These are phyloP conservation scores for Dictyostelium capitatum DNA, from an alignment of 78 protist genomes.

Conservation along the genomic window DNA sequence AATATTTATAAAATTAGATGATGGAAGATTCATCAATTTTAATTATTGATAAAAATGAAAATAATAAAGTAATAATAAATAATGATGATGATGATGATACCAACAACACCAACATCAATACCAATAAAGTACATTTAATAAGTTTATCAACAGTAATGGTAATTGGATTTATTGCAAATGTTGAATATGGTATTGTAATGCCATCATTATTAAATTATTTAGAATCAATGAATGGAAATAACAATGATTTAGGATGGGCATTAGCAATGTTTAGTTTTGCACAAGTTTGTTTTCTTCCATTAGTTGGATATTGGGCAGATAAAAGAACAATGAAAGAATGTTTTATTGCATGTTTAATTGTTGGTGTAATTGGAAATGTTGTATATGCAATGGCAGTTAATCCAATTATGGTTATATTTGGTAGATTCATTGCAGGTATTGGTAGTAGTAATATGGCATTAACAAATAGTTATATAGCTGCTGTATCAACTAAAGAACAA, in stretches of 20 bases:
- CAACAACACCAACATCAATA: no score
- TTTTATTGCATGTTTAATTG: slow-evolving; percentile 22
- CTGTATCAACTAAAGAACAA: slow-evolving; percentile 58
- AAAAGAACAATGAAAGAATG: slow-evolving; percentile 45
- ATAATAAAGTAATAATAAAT: background rate
- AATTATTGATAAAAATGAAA: background rate
- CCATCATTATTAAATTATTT: slow-evolving; percentile 41
- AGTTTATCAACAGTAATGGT: slow-evolving; percentile 59
- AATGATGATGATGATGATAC: background rate
- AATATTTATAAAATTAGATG: no score
- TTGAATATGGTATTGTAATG: slow-evolving; percentile 70
- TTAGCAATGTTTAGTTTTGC: slow-evolving; percentile 45
- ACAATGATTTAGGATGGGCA: slow-evolving; percentile 53
- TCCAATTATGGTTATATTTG: slow-evolving; percentile 51
- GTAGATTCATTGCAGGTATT: slow-evolving; percentile 68
- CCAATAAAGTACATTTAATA: slow-evolving; percentile 1
- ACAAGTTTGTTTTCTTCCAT: slow-evolving; percentile 46
- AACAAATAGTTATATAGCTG: slow-evolving; percentile 55
- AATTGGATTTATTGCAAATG: slow-evolving; percentile 61
- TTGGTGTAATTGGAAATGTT: slow-evolving; percentile 61
- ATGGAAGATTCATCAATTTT: slow-evolving; percentile 10
- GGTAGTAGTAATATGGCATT: slow-evolving; percentile 76
- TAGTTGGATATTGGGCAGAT: slow-evolving; percentile 71
- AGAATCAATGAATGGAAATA: slow-evolving; percentile 12
- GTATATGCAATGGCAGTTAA: slow-evolving; percentile 49